Conservation (phyloP, 805 yeast species). For the Vanderwaltozyma tropicalis region DNA sequence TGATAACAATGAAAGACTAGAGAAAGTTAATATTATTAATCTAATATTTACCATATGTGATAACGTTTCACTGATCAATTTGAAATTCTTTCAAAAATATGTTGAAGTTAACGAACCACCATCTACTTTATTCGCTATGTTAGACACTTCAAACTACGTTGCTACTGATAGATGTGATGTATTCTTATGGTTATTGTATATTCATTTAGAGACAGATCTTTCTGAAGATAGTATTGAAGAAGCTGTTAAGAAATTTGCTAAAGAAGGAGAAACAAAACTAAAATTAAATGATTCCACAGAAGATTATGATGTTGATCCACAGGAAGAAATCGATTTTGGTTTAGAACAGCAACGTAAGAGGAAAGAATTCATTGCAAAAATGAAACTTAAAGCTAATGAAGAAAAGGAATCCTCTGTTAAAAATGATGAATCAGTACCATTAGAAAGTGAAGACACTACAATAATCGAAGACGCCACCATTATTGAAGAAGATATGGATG, state of each 20-base stretch:
- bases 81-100: slow-evolving; percentile 19
- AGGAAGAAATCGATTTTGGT: slow-evolving; percentile 23
- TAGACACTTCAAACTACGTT: slow-evolving; percentile 49
- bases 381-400: slow-evolving; percentile 2
- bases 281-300: slow-evolving; percentile 7
- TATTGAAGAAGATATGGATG: no score
- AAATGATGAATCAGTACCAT: slow-evolving; percentile 2
- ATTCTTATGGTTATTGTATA: slow-evolving; percentile 75
- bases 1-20: slow-evolving; percentile 39
- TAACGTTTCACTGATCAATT: slow-evolving; percentile 43
- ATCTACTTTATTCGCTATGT: slow-evolving; percentile 51
- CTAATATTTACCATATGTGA: slow-evolving; percentile 65
- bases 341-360: slow-evolving; percentile 18
- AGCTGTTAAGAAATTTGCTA: slow-evolving; percentile 15
- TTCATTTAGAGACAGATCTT: slow-evolving; percentile 67
- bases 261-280: slow-evolving; percentile 7
- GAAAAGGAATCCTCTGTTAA: not conserved
- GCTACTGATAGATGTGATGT: slow-evolving; percentile 61
- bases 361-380: slow-evolving; percentile 15
- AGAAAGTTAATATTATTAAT: slow-evolving; percentile 57
- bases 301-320: slow-evolving; percentile 21
- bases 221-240: slow-evolving; percentile 36
- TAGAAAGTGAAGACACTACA: not conserved
- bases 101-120: slow-evolving; percentile 28
- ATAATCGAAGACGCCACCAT: not conserved